Base-by-base conservation (phyloP, 345 rosid genomes). In the Pelargonium nanum region DNA sequence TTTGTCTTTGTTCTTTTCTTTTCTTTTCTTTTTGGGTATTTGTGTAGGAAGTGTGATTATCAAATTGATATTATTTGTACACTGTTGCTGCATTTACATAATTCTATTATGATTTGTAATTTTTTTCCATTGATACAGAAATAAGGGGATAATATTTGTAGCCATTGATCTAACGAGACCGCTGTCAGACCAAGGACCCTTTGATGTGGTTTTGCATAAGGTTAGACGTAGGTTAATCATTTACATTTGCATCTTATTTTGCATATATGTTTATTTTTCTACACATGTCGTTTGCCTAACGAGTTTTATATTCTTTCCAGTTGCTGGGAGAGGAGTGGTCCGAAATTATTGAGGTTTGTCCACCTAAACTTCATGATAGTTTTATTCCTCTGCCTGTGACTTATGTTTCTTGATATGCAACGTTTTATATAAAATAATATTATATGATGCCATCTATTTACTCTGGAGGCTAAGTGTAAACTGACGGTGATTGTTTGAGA, bases 131-230 rank as follows among this genome's bases (percentile, higher is more conserved):
- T 65, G 64, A 26, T 72, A 73, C 89, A 92, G 98, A 73, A 78
- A 75, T 60, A 89, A 87, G 67, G 96, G 94, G 68, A 87, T 92
- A 70, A 55, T 61, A 58, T 87, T 89, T 61, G 81, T 83, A 57
- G 85, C 98, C 63, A 82, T 92, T 50, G 96, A 89, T 80, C 68
- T 44, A 67, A 71, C 68, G 60, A 74, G 74, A 61, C 85, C 93
- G 15, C 76, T 92, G 51, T 70, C 85, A 58, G 96, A 87, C 70
- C 96, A 92, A 80, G 98, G 95, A 10, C 98, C 98, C 62, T 92
- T 92, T 72, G 93, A 92, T 68, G 78, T 89, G 45, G 79, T 92
- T 50, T 71, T 92, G 77, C 98, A 92, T 65, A 92, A 92, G 96
- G 97, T 91, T 67, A 53, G 55, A 5, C 24, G 10, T 12, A 23